phyloP scores from a whole-genome alignment of 495 filamentous ascomycete species.

The Neurospora cerealis region DNA sequence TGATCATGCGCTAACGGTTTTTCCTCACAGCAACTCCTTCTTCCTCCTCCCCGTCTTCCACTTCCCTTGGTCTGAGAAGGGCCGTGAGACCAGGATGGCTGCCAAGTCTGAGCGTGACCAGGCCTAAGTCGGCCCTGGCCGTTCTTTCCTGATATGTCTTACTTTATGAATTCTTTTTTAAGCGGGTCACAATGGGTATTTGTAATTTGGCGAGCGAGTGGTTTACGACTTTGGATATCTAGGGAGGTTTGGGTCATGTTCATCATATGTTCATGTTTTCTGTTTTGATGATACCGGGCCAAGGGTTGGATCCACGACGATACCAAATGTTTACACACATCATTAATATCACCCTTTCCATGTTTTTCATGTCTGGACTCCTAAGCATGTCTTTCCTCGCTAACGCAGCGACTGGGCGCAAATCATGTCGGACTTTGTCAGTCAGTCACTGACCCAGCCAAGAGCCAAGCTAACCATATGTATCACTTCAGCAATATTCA shows the following conservation, averaged over 20 bases:
- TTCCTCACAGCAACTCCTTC: constrained; percentile 63
- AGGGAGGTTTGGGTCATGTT: neutral
- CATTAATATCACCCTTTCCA: neutral
- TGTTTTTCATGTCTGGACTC: neutral
- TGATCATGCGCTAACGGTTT: constrained; percentile 6
- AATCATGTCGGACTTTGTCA: neutral
- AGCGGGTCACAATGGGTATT: neutral
- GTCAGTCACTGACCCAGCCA: neutral
- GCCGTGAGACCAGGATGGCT: constrained; percentile 44
- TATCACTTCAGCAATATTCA: neutral
- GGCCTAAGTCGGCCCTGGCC: constrained; percentile 12
- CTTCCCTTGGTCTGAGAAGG: constrained; percentile 95
- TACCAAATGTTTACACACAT: neutral
- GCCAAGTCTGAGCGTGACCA: constrained; percentile 25
- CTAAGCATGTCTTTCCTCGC: neutral
- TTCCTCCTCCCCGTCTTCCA: constrained; percentile 90
- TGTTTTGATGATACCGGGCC: neutral
- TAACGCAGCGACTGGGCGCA: neutral
- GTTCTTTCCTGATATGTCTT: neutral
- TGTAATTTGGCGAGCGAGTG: neutral
- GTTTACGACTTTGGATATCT: neutral
- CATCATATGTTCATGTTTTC: neutral
- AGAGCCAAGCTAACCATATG: neutral
- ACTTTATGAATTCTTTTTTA: neutral
- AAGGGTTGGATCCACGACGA: neutral